A percentile compares a stretch with the other conserved stretches of the same genome.
Evolutionary conservation across 2,329 filamentous ascomycete genomes (phyloP).

Genomic region (Dactylellina cionopaga): DNA sequence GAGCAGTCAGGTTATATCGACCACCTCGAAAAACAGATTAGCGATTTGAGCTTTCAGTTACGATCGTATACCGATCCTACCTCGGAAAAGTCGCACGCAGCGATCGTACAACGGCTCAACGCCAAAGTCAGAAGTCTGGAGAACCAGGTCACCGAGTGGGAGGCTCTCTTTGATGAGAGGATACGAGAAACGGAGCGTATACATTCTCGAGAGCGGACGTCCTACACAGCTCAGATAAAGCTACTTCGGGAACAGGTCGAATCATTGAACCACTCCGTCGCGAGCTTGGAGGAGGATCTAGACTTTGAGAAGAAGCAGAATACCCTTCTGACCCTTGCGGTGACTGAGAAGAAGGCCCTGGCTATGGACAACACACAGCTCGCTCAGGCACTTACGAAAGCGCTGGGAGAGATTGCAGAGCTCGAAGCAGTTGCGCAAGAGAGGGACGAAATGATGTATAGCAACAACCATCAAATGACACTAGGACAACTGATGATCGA

Average conservation of each 20-base stretch:
- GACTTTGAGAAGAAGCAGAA: constrained; percentile 45
- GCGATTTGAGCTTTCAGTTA: constrained; percentile 44
- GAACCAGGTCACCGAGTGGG: constrained; percentile 52
- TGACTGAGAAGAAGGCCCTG: constrained; percentile 49
- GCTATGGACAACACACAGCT: constrained; percentile 49
- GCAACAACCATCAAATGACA: constrained; percentile 27
- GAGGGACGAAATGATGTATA: constrained; percentile 38
- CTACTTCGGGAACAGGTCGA: constrained; percentile 41
- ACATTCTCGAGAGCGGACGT: constrained; percentile 35
- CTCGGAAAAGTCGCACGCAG: constrained; percentile 49
- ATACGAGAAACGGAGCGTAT: constrained; percentile 47
- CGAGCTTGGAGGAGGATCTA: constrained; percentile 44
- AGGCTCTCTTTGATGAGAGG: constrained; percentile 49
- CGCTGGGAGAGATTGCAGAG: constrained; percentile 46
- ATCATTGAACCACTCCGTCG: constrained; percentile 17
- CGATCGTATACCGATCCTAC: constrained; percentile 50
- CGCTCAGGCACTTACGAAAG: constrained; percentile 46
- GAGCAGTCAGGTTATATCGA: constrained; percentile 50
- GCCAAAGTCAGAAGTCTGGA: constrained; percentile 46
- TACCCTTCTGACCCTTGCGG: constrained; percentile 42
- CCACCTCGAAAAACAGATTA: constrained; percentile 46
- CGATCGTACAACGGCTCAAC: constrained; percentile 49
- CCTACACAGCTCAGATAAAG: constrained; percentile 40
- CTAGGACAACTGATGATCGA: constrained; percentile 48
- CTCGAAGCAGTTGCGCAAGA: constrained; percentile 39